These are phyloP conservation scores for Pestalotiopsis sp. DNA, from an alignment of 2,329 filamentous ascomycete species.

Conservation along the genomic window DNA sequence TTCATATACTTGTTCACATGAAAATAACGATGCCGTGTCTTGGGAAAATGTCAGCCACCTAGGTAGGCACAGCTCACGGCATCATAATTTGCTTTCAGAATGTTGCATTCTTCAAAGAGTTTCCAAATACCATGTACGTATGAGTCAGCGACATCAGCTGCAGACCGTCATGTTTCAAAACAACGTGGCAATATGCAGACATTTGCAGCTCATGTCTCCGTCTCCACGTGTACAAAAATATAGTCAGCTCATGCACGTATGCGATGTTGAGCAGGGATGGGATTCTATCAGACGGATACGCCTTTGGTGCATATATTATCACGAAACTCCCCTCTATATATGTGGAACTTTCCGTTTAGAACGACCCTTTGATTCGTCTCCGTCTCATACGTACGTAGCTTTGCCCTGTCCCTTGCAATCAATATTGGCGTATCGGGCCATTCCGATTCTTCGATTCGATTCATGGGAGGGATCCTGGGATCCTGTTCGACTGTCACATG, in stretches of 20 bases:
- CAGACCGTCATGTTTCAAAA: too few species aligned
- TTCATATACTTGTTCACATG: too few species aligned
- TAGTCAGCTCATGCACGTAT: neutral
- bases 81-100: too few species aligned
- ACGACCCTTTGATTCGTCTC: neutral
- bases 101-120: too few species aligned
- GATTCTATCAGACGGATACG: neutral
- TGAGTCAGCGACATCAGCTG: too few species aligned
- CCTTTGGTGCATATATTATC: neutral
- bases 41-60: too few species aligned
- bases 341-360: neutral
- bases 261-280: neutral
- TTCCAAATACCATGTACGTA: too few species aligned
- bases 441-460: neutral
- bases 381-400: neutral
- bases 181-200: too few species aligned
- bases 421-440: neutral
- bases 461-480: neutral
- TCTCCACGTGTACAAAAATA: neutral
- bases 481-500: neutral
- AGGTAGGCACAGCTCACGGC: too few species aligned
- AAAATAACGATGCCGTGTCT: too few species aligned
- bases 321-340: neutral
- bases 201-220: too few species aligned
- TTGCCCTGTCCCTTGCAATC: neutral